Percentiles rank a stretch among this genome's conserved stretches.
Evolutionary conservation across 2,329 filamentous ascomycete species (phyloP).

Genomic region (Neopestalotiopsis sp.): DNA sequence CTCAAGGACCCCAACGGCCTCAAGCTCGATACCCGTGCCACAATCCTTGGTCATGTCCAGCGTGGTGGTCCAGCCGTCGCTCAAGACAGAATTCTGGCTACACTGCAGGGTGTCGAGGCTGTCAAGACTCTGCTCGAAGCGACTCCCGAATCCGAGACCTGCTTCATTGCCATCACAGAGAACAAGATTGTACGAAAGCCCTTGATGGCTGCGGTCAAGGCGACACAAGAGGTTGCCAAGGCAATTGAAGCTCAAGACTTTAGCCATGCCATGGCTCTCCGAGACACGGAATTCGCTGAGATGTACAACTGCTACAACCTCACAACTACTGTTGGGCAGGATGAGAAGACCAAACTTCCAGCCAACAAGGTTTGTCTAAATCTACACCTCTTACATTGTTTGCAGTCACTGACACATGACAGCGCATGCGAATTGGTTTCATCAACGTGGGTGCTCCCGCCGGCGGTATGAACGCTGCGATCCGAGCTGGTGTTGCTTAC

Average conservation of each 20-base stretch:
- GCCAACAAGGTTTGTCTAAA: conserved; percentile 66
- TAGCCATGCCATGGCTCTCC: conserved; percentile 81
- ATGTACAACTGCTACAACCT: conserved; percentile 91
- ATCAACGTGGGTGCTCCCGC: conserved; percentile 96
- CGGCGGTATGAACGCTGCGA: conserved; percentile 97
- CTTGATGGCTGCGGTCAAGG: conserved; percentile 83
- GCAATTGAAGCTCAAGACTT: conserved; percentile 89
- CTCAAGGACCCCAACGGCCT: conserved; percentile 79
- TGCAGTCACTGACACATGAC: conserved; percentile 5
- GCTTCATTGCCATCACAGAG: conserved; percentile 95
- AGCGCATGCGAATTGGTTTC: conserved; percentile 92
- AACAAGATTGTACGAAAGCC: conserved; percentile 96
- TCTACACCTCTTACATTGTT: neutral
- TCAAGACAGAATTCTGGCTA: conserved; percentile 92
- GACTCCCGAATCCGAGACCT: conserved; percentile 86
- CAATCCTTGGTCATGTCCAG: conserved; percentile 96
- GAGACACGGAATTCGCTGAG: conserved; percentile 92
- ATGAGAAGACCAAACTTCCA: conserved; percentile 68
- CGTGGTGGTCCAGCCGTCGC: conserved; percentile 90
- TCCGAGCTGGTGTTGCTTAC: conserved; percentile 90
- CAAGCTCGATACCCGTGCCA: conserved; percentile 88
- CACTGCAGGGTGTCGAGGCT: conserved; percentile 91
- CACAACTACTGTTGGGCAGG: conserved; percentile 82
- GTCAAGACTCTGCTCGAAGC: conserved; percentile 91
- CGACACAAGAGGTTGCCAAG: conserved; percentile 83